Base-by-base conservation (phyloP, 345 rosid genomes). In the Populus euphratica region DNA sequence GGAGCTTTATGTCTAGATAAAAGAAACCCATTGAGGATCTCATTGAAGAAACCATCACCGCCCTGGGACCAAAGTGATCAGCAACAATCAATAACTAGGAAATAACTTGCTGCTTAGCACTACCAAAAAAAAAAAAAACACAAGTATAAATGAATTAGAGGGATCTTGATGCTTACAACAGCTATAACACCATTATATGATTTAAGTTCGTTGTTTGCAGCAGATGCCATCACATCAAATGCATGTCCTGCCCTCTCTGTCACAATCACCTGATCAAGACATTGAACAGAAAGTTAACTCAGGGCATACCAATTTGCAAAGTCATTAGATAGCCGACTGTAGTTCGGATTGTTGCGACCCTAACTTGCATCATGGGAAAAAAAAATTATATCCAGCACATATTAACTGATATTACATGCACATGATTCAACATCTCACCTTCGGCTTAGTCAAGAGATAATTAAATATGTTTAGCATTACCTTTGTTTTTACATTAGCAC, bases 31-130 rank as follows among this genome's bases (percentile, higher is more conserved):
- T 95, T 92, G 70, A 93, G 91, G 79, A 92, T 81, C 82, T 93
- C 98, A 76, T 93, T 93, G 85, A 95, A 95, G 91, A 95, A 95
- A 49, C 98, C 99, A 87, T 92, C 99, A 62, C 99, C 98, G 64
- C 99, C 99, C 99, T 95, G 84, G 29, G 47, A 78, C 65, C 65
- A 81, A 33, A 81, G 64, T 27, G 78, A 76, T 73, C 20, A 73
- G 72, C 41, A 73, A 69, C 23, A 77, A 77, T 43, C 66, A 25
- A 16, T 44, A 63, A 39, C 72, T 43, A 62, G 68, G 39, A 62
- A 75, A 73, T 47, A 31, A 13, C n/a, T 50, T 35, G 29, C 36
- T 49, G 6, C 68, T 41, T 73, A 75, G 20, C 70, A 29, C 38
- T 59, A 23, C 23, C 18, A 70, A 65, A 64, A 73, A 36, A 33